phyloP scores from a whole-genome alignment of 1,284 basidiomycete genomes.

The Irpex sp. region DNA sequence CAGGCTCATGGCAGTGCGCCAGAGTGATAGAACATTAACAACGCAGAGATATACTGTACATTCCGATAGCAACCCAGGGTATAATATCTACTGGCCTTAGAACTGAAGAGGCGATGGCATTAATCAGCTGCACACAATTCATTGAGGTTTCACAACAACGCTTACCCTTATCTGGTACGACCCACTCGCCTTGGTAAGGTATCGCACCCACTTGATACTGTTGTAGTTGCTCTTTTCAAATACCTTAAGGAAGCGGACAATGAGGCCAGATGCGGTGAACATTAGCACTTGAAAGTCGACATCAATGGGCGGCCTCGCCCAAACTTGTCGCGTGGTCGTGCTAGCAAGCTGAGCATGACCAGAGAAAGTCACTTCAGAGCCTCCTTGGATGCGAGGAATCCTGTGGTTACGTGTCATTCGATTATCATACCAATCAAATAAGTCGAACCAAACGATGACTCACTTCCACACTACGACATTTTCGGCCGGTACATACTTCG shows the following conservation, averaged over 20 bases:
- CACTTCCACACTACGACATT: conserved; percentile 98
- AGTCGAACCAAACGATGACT: conserved; percentile 31
- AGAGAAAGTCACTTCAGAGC: conserved; percentile 84
- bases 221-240: conserved; percentile 96
- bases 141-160: conserved; percentile 8
- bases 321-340: conserved; percentile 89
- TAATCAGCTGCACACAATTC: not conserved
- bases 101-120: not conserved
- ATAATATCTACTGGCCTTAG: not conserved
- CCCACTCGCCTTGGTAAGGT: conserved; percentile 86
- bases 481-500: conserved; percentile 94
- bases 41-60: not conserved
- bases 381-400: conserved; percentile 90
- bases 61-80: not conserved
- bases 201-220: conserved; percentile 90
- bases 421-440: not conserved
- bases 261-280: conserved; percentile 95
- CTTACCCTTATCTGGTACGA: conserved; percentile 83
- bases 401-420: conserved; percentile 39
- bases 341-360: conserved; percentile 83
- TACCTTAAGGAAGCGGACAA: conserved; percentile 97
- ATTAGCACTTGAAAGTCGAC: conserved; percentile 98
- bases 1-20: not conserved
- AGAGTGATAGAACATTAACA: not conserved
- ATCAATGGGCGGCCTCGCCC: conserved; percentile 97